phyloP scores from a whole-genome alignment of 306 rosid species.

The Prunus mira region DNA sequence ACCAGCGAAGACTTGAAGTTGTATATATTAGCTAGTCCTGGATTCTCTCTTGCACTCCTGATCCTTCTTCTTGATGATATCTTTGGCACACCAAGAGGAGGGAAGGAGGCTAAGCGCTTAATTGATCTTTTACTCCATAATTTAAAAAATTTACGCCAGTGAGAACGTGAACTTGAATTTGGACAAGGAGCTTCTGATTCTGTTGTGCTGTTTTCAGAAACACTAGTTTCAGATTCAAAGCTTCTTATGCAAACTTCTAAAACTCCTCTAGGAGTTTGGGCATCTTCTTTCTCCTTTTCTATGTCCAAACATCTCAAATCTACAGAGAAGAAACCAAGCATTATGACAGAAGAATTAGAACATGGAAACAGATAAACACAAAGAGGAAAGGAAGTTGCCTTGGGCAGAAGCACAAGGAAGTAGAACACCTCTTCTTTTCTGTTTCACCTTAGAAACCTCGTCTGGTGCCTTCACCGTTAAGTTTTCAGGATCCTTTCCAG shows the following conservation, averaged over 20 bases:
- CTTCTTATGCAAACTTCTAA: slow-evolving; percentile 48
- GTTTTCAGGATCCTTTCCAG: slow-evolving; percentile 7
- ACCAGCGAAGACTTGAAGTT: slow-evolving; percentile 47
- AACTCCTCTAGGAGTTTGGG: slow-evolving; percentile 76
- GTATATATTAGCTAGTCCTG: slow-evolving; percentile 27
- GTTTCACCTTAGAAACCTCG: slow-evolving; percentile 11
- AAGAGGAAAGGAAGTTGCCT: slow-evolving; percentile 36
- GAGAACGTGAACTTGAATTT: slow-evolving; percentile 30
- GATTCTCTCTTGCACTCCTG: slow-evolving; percentile 46
- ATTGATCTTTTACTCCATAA: slow-evolving; percentile 37
- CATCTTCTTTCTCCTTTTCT: slow-evolving; percentile 63
- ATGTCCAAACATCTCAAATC: slow-evolving; percentile 59
- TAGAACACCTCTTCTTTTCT: slow-evolving; percentile 16
- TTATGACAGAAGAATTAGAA: not conserved
- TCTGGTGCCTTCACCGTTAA: slow-evolving; percentile 17
- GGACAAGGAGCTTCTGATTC: slow-evolving; percentile 28
- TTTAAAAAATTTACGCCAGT: slow-evolving; percentile 49
- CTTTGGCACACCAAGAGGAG: slow-evolving; percentile 48
- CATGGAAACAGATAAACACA: not conserved
- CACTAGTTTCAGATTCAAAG: slow-evolving; percentile 24
- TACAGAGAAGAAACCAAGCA: slow-evolving; percentile 21
- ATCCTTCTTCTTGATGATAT: slow-evolving; percentile 46
- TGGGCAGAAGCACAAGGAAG: slow-evolving; percentile 40
- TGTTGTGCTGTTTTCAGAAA: slow-evolving; percentile 13
- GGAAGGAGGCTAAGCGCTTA: slow-evolving; percentile 47